These are phyloP conservation scores for Akanthomyces dipterigenus DNA, from an alignment of 2,329 filamentous ascomycete species.

Conservation along the genomic window DNA sequence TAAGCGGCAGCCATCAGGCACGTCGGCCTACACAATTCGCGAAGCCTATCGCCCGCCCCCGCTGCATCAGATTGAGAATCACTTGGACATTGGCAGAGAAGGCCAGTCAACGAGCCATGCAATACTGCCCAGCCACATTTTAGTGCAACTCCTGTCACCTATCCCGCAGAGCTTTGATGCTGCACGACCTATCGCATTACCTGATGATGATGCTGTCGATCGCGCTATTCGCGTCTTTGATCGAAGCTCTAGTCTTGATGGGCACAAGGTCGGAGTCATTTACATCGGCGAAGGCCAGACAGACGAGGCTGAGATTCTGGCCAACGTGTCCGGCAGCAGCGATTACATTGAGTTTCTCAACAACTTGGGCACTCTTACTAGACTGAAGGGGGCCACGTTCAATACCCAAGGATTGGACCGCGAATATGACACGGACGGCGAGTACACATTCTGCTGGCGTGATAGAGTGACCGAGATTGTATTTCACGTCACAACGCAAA, in stretches of 20 bases:
- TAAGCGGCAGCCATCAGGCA: constrained; percentile 64
- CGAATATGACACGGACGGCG: constrained; percentile 69
- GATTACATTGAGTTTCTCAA: constrained; percentile 85
- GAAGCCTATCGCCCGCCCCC: constrained; percentile 54
- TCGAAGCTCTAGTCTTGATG: constrained; percentile 81
- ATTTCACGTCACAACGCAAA: constrained; percentile 94
- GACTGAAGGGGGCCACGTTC: constrained; percentile 74
- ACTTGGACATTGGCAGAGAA: constrained; percentile 43
- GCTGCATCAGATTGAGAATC: constrained; percentile 46
- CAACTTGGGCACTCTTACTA: constrained; percentile 73
- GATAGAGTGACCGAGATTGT: constrained; percentile 92
- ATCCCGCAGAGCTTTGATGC: constrained; percentile 51
- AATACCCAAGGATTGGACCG: constrained; percentile 90
- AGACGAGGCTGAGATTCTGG: constrained; percentile 73
- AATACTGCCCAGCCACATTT: constrained; percentile 65
- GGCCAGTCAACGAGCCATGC: constrained; percentile 49
- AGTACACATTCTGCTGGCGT: constrained; percentile 88
- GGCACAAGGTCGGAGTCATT: constrained; percentile 90
- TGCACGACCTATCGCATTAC: constrained; percentile 68
- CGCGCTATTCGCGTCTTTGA: constrained; percentile 79
- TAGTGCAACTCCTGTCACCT: constrained; percentile 62
- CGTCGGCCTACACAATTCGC: constrained; percentile 51
- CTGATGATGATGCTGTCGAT: constrained; percentile 59
- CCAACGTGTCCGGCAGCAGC: constrained; percentile 77
- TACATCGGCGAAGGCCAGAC: constrained; percentile 87